Evolutionary conservation across 148 eudicot genomes (phyloP).

Genomic region (Cornus suecica): DNA sequence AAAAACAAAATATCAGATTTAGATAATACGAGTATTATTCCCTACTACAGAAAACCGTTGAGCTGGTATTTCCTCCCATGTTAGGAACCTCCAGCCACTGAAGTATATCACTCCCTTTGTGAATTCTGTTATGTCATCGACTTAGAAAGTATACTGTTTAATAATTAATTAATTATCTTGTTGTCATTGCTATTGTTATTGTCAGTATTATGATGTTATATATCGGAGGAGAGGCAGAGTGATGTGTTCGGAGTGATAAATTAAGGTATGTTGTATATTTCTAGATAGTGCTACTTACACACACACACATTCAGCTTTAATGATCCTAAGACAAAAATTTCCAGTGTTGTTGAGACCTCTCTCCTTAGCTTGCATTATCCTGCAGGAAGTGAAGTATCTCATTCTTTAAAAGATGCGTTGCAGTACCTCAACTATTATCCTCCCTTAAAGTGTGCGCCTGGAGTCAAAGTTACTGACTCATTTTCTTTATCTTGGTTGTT

Average conservation of each 20-base stretch:
- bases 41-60: not conserved
- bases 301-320: no score
- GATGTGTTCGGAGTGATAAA: no score
- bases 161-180: not conserved
- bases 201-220: no score
- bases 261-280: no score
- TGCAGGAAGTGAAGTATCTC: not conserved
- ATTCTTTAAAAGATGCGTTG: not conserved
- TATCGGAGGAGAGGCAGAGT: no score
- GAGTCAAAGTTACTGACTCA: conserved; percentile 10
- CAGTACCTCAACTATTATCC: not conserved
- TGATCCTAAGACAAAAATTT: no score
- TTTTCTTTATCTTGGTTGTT: conserved; percentile 17
- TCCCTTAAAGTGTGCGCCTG: not conserved
- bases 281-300: no score
- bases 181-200: no score
- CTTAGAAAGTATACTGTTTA: not conserved
- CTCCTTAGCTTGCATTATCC: not conserved
- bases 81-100: not conserved
- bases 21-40: not conserved
- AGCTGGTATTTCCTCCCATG: not conserved
- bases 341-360: not conserved
- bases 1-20: no score
- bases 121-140: no score
- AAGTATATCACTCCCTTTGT: not conserved